A percentile compares a stretch with the other conserved stretches of the same genome.
phyloP scores from a whole-genome alignment of 2,329 filamentous ascomycete genomes.

The Talaromyces atroroseus region DNA sequence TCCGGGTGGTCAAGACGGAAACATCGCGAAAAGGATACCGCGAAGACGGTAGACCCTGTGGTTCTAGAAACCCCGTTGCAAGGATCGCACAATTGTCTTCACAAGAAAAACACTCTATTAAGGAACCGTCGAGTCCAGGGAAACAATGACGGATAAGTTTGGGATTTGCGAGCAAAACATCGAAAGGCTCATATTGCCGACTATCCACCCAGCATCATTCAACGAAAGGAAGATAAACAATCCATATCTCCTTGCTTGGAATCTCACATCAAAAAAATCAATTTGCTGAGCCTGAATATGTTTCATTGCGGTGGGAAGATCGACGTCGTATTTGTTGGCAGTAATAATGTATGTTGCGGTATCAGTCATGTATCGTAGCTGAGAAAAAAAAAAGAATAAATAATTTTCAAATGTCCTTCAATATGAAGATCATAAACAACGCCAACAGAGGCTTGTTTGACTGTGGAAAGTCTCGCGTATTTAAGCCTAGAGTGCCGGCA shows the following conservation, averaged over 20 bases:
- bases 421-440: slow-evolving; percentile 45
- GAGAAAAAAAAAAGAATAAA: not conserved
- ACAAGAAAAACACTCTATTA: too few species aligned
- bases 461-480: slow-evolving; percentile 40
- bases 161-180: not conserved
- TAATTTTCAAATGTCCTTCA: slow-evolving; percentile 1
- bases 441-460: slow-evolving; percentile 22
- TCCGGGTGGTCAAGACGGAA: too few species aligned
- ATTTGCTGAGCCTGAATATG: not conserved
- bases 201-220: not conserved
- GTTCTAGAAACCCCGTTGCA: too few species aligned
- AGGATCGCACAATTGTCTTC: too few species aligned
- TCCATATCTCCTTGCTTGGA: not conserved
- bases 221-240: not conserved
- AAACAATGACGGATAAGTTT: not conserved
- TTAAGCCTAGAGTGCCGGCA: slow-evolving; percentile 44
- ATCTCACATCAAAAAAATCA: not conserved
- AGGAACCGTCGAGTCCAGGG: not conserved
- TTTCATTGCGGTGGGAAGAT: not conserved
- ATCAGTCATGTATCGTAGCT: slow-evolving; percentile 6
- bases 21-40: too few species aligned
- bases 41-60: too few species aligned
- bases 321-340: not conserved
- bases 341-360: slow-evolving; percentile 2
- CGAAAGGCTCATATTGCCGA: not conserved